These are phyloP conservation scores for Candida saitoana DNA, from an alignment of 805 yeast species.

Conservation along the genomic window DNA sequence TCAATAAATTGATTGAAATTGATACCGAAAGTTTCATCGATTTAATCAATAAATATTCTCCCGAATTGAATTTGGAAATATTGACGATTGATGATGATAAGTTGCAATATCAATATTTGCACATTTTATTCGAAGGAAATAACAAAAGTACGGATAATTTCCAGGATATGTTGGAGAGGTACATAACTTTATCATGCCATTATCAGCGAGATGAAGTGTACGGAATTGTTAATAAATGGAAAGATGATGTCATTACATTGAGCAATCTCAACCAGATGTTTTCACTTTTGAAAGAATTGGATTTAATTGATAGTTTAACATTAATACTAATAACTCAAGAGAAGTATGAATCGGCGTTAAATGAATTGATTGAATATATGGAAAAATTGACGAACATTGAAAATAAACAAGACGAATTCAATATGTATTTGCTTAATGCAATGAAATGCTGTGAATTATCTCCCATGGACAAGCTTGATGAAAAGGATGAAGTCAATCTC, in stretches of 20 bases:
- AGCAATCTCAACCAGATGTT: slow-evolving; percentile 5
- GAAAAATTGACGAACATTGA: slow-evolving; percentile 8
- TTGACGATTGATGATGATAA: slow-evolving; percentile 22
- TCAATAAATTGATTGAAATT: slow-evolving; percentile 17
- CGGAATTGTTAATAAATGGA: slow-evolving; percentile 13
- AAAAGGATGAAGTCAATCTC: slow-evolving; percentile 11
- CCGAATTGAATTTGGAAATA: slow-evolving; percentile 36
- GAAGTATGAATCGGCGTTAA: slow-evolving; percentile 25
- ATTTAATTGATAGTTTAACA: slow-evolving; percentile 29
- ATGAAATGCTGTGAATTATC: slow-evolving; percentile 26
- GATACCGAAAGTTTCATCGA: slow-evolving; percentile 34
- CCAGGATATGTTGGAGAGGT: slow-evolving; percentile 11
- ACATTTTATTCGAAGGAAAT: slow-evolving; percentile 20
- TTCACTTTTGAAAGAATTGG: slow-evolving; percentile 17
- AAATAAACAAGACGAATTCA: slow-evolving; percentile 15
- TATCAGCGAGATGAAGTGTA: slow-evolving; percentile 12
- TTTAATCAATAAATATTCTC: slow-evolving; percentile 33
- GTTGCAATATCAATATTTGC: slow-evolving; percentile 30
- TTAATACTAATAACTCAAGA: slow-evolving; percentile 21
- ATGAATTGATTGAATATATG: slow-evolving; percentile 10
- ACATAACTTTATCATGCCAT: slow-evolving; percentile 20
- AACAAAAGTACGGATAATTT: slow-evolving; percentile 6
- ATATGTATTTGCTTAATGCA: slow-evolving; percentile 31
- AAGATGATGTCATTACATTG: slow-evolving; percentile 6
- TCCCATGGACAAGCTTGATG: slow-evolving; percentile 7